Evolutionary conservation across 306 rosid genomes (phyloP).

Genomic region (Datisca glomerata): DNA sequence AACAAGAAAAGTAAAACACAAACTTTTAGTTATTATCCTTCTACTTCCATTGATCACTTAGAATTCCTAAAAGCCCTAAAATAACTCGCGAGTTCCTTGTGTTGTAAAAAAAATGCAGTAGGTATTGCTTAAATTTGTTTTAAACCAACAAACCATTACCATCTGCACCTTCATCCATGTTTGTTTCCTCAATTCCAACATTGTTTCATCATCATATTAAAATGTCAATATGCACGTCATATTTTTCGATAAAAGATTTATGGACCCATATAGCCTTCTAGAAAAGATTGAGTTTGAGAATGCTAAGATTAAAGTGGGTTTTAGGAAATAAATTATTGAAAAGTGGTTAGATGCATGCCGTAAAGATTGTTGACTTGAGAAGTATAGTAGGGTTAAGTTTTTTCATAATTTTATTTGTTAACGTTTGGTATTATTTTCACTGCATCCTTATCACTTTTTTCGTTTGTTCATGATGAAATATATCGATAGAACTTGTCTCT

Average conservation of each 20-base stretch:
- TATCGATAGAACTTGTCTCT: too few species aligned
- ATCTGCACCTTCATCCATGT: too few species aligned
- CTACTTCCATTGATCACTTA: too few species aligned
- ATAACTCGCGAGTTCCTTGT: too few species aligned
- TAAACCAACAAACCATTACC: too few species aligned
- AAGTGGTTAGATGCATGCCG: slow-evolving; percentile 59
- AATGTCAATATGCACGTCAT: neutral
- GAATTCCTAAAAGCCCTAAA: too few species aligned
- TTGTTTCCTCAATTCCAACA: too few species aligned
- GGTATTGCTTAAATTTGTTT: too few species aligned
- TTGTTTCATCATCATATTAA: neutral
- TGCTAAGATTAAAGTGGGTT: slow-evolving; percentile 34
- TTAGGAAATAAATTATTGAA: slow-evolving; percentile 65
- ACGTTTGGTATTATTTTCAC: neutral
- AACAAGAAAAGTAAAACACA: too few species aligned
- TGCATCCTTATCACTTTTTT: slow-evolving; percentile 1
- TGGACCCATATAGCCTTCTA: slow-evolving; percentile 25
- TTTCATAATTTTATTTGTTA: neutral
- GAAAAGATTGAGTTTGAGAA: slow-evolving; percentile 51
- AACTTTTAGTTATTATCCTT: too few species aligned
- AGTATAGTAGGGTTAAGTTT: slow-evolving; percentile 51
- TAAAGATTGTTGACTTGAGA: slow-evolving; percentile 89
- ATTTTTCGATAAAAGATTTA: slow-evolving; percentile 20
- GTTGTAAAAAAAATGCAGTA: neutral
- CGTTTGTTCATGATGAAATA: slow-evolving; percentile 52